Conservation (phyloP, 306 rosid genomes). For the Cucumis hystrix region DNA sequence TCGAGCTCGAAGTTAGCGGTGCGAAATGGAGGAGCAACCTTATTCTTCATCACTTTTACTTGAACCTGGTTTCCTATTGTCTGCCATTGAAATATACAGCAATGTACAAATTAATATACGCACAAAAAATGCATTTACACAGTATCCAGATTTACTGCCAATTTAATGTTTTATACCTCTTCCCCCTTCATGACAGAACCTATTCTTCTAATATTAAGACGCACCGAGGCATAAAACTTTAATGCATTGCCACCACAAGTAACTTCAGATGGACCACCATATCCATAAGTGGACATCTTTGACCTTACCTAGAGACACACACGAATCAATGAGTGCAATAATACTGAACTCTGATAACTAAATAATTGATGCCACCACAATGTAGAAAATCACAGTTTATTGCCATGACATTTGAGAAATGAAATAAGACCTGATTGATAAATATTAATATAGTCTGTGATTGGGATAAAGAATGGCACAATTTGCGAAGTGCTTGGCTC, state of each 20-base stretch:
- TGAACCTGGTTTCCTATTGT: constrained; percentile 60
- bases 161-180: constrained; percentile 32
- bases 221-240: constrained; percentile 89
- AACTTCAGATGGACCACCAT: constrained; percentile 80
- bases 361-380: neutral
- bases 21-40: constrained; percentile 87
- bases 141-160: neutral
- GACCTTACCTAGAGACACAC: constrained; percentile 47
- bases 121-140: neutral
- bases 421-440: constrained; percentile 64
- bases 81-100: constrained; percentile 24
- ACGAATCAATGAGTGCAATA: neutral
- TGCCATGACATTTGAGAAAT: neutral
- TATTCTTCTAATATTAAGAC: constrained; percentile 56
- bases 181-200: constrained; percentile 79
- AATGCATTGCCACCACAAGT: constrained; percentile 95
- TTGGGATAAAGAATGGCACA: constrained; percentile 79
- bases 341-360: neutral
- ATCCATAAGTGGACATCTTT: constrained; percentile 79
- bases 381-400: neutral
- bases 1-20: constrained; percentile 70
- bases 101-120: neutral
- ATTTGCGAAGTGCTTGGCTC: constrained; percentile 98
- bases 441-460: constrained; percentile 68
- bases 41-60: constrained; percentile 91